Base-by-base conservation (phyloP, 2,329 filamentous ascomycete species). In the Microdochium bolleyi region DNA sequence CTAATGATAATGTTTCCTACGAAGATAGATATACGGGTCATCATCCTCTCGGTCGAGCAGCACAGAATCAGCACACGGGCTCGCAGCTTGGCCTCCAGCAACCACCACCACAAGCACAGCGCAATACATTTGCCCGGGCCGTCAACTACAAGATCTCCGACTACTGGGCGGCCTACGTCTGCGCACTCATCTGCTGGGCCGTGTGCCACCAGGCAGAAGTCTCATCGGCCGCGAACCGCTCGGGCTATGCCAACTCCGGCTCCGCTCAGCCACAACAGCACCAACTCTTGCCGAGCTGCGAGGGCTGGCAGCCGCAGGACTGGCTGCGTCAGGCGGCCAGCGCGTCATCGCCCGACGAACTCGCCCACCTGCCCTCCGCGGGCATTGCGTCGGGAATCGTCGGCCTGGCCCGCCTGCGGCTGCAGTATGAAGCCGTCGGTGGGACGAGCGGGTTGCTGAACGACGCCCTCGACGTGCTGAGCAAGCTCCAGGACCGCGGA, bases 91-190 rank as follows among this genome's bases (percentile, higher is more conserved):
- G 27, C 27, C 11, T 48, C n/a, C 8, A 25, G 14, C 44, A 41
- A 56, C 44, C 41, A 50, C 48, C 38, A 46, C 38, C 38, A 48
- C 49, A 41, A 34, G n/a, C 34, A 49, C 38, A 13, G 44, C 16
- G 27, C 24, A 22, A 27, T 8, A n/a, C n/a, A 10, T 51, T 30
- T 24, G 37, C 19, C 9, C 9, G 24, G 10, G 49, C 19, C 30
- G 21, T 24, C 30, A 49, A 52, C 24, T 27, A 49, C 25, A 32
- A 50, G 2, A 77, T 88, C 49, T 92, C 91, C 79, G 89, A 87
- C 13, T 79, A 97, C 52, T 99, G 92, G 92, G 80, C 95, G 52
- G 82, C 82, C 49, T 83, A 83, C 59, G 74, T 78, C 8, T 82
- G 78, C 56, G 70, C 77, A 8, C 70, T 84, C 50, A 77, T 84